phyloP scores from a whole-genome alignment of 75 land plant genomes.

The Sequoia sempervirens region DNA sequence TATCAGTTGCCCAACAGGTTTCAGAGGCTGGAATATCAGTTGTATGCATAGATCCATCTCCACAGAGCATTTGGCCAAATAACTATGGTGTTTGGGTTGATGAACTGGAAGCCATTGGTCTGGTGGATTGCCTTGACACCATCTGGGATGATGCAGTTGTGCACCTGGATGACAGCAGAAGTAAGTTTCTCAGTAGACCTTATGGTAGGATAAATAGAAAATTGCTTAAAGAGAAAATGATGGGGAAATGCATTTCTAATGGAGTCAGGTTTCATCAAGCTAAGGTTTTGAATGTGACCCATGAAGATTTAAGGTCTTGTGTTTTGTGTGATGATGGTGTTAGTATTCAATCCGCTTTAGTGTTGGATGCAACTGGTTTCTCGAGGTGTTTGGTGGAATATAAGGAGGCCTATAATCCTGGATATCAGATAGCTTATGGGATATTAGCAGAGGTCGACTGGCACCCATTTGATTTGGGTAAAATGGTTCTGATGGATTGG shows the following conservation, averaged over 20 bases:
- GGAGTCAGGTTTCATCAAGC: conserved; percentile 60
- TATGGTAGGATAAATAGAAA: conserved; percentile 62
- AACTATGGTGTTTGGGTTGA: conserved; percentile 91
- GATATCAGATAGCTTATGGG: conserved; percentile 80
- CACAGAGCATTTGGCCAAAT: conserved; percentile 69
- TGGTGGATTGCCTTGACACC: conserved; percentile 61
- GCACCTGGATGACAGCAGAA: conserved; percentile 45
- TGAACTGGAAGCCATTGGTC: conserved; percentile 59
- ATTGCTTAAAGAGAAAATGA: conserved; percentile 43
- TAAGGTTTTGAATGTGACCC: conserved; percentile 51
- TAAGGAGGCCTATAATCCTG: conserved; percentile 46
- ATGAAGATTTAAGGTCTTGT: conserved; percentile 47
- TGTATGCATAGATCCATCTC: conserved; percentile 71
- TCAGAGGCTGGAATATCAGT: conserved; percentile 48
- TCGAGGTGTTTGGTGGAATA: conserved; percentile 54
- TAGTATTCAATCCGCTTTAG: conserved; percentile 34
- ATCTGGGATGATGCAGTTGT: conserved; percentile 62
- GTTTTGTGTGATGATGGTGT: conserved; percentile 63
- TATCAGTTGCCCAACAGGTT: conserved; percentile 59
- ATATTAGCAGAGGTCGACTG: conserved; percentile 73
- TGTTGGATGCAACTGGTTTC: conserved; percentile 78
- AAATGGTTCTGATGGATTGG: conserved; percentile 93
- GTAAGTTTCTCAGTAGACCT: conserved; percentile 54
- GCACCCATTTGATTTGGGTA: conserved; percentile 74
- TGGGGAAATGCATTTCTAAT: conserved; percentile 44